Base-by-base conservation (phyloP, 306 rosid species). In the Quercus mongolica region DNA sequence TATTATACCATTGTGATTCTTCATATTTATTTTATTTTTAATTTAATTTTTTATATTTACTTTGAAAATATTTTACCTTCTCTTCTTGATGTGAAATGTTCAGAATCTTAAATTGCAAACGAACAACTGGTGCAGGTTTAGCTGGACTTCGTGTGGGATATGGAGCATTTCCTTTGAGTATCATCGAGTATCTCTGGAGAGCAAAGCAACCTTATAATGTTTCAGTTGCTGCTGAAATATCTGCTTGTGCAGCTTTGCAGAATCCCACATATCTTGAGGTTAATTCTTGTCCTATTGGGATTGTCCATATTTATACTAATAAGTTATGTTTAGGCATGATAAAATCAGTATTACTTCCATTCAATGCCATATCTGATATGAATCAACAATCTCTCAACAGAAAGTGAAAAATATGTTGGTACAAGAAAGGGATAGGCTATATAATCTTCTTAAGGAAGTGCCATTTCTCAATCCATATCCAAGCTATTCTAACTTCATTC, bases 111-210 rank as follows among this genome's bases (percentile, higher is more conserved):
- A n/a, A 25, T 62, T 67, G 71, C 25, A 67, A 52, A 76, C 6
- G 38, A 54, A 17, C 38, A 71, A 69, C 35, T 64, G 59, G 51
- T 79, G 86, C 94, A 93, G 99, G 99, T 85, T 93, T 93, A 78
- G 99, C 99, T 28, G 99, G 99, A 81, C 94, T 93, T 76, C 97
- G 98, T 31, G 98, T 95, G 63, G 99, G 99, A 78, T 95, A 95
- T 78, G 99, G 99, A 86, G 98, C 99, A 59, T 93, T 95, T 88
- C 97, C 99, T 20, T 78, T 83, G 84, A 89, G 93, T 80, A 87
- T 95, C 31, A 93, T 95, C 26, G 91, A 93, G 85, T 95, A 84
- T 81, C 89, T 91, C 28, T 95, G 99, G 99, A 87, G 98, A 86
- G 99, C 98, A 82, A 93, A 95, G 86, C 99, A 95, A 81, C 99